Base-by-base conservation (phyloP, 2,329 filamentous ascomycete genomes). In the Ceratocystis alfenasii region DNA sequence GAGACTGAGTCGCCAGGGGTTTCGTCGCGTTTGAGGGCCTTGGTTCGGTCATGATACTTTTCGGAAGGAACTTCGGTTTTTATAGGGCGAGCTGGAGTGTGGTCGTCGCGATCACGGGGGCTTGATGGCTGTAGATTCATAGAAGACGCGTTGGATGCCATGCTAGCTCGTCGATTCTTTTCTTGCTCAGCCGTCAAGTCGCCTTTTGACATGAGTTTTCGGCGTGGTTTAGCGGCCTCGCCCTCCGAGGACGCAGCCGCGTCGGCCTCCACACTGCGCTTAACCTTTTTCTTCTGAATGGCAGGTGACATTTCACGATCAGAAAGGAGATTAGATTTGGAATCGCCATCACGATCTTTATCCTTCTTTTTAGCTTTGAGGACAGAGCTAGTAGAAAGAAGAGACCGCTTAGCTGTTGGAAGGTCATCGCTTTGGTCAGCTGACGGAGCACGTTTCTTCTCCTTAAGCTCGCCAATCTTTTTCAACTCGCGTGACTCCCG, bases 131-230 rank as follows among this genome's bases (percentile, higher is more conserved):
- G 81, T 20, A 45, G 5, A 15, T 57, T 61, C 30, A 79, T 68
- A 2, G 78, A 78, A 3, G 83, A 83, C 36, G 79, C 75, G 57
- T 77, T 84, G 1, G 83, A 85, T 0, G 76, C 79, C 74, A 85
- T 75, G 71, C 83, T 86, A 57, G 80, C 77, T 5, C 84, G 81
- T 20, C 83, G 77, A 69, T 84, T 81, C 72, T 81, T 82, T 46
- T 83, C 80, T 20, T 81, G 77, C n/a, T 68, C 82, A 8, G 81
- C 81, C 68, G 83, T 82, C 48, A 86, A 73, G 66, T 87, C 84
- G 63, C 80, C 81, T 45, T 84, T 84, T 0, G 84, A 87, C 22
- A 87, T 78, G 10, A 87, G 77, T 71, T 86, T 87, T 48, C 83
- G 78, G 28, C 84, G 76, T 1, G 84, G 83, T 71, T 86, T 87